Evolutionary conservation across 768 basidiomycete genomes (phyloP).

Genomic region (Phlebiopsis gigantea): DNA sequence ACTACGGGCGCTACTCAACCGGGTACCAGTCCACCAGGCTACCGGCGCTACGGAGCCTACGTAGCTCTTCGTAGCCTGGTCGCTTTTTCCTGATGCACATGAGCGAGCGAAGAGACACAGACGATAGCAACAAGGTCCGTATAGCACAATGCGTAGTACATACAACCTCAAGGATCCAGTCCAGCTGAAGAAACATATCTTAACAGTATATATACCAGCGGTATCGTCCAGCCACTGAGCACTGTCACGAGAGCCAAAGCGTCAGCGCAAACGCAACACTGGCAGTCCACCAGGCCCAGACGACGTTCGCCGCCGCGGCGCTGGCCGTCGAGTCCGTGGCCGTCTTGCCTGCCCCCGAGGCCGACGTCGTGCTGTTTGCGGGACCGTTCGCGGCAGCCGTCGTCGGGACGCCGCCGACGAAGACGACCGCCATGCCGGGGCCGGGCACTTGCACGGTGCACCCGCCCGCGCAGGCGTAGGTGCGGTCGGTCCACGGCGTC

Average conservation of each 20-base stretch:
- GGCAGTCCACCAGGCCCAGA: neutral
- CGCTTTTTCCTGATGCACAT: too few relatives aligned
- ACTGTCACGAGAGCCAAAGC: neutral
- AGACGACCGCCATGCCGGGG: constrained; percentile 45
- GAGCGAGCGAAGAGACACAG: neutral
- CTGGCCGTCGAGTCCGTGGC: neutral
- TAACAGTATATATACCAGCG: too few relatives aligned
- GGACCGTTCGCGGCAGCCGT: neutral
- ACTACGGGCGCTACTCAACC: neutral
- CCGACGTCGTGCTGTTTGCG: neutral
- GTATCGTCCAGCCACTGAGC: neutral
- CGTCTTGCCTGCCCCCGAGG: neutral
- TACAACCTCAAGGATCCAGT: neutral
- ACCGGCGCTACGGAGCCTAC: too few relatives aligned
- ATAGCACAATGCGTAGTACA: neutral
- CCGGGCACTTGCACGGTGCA: constrained; percentile 44
- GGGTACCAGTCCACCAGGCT: too few relatives aligned
- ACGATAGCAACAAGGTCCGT: neutral
- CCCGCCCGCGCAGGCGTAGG: constrained; percentile 37
- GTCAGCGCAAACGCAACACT: neutral
- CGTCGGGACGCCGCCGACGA: constrained; percentile 16
- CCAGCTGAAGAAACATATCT: neutral
- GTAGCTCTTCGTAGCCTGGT: too few relatives aligned
- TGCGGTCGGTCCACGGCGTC: constrained; percentile 7
- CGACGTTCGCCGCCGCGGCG: neutral